Conservation (phyloP, 768 basidiomycete species). For the Galerina marginata region DNA sequence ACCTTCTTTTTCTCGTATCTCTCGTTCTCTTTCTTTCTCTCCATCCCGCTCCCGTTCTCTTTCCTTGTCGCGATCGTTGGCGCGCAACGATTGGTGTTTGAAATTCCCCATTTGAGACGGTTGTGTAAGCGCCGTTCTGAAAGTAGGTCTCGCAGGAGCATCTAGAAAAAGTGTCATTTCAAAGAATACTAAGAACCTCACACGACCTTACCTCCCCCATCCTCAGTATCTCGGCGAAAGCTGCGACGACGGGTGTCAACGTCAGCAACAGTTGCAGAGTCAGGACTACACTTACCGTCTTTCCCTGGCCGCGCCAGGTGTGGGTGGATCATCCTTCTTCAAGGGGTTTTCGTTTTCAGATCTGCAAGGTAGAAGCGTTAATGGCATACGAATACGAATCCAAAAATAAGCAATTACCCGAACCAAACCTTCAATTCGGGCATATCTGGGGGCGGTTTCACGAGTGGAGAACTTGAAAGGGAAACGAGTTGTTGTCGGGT, state of each 20-base stretch:
- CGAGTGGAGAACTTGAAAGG: conserved; percentile 77
- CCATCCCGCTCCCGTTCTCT: conserved; percentile 51
- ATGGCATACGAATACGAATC: conserved; percentile 28
- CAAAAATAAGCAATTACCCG: conserved; percentile 59
- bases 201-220: conserved; percentile 55
- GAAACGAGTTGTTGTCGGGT: conserved; percentile 70
- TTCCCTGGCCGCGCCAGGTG: conserved; percentile 62
- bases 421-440: conserved; percentile 88
- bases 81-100: conserved; percentile 83
- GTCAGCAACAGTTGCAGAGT: conserved; percentile 1
- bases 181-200: background rate
- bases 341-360: conserved; percentile 68
- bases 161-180: conserved; percentile 38
- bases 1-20: conserved; percentile 75
- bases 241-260: conserved; percentile 41
- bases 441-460: conserved; percentile 75
- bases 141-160: conserved; percentile 64
- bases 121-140: conserved; percentile 75
- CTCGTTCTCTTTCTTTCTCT: conserved; percentile 61
- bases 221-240: conserved; percentile 79
- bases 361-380: conserved; percentile 33
- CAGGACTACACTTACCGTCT: conserved; percentile 55
- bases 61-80: conserved; percentile 62
- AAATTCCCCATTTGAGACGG: conserved; percentile 95
- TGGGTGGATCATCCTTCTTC: conserved; percentile 71